A percentile compares a stretch with the other conserved stretches of the same genome.
Evolutionary conservation across 805 yeast genomes (phyloP).

Genomic region (Debaryomyces tyrocola): DNA sequence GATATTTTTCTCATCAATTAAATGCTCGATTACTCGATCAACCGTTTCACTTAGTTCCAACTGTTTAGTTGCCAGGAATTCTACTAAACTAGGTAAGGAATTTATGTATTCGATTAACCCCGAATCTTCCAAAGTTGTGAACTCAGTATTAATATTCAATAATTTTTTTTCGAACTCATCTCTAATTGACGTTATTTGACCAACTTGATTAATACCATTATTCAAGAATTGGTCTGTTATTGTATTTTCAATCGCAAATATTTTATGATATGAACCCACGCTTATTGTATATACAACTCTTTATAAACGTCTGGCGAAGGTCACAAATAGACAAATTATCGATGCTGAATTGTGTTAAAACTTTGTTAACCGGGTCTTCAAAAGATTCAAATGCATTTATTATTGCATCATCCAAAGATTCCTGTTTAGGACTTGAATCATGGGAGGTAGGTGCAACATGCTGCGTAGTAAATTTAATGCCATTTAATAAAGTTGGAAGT

Average conservation of each 20-base stretch:
- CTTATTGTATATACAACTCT: conserved; percentile 30
- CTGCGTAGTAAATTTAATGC: conserved; percentile 11
- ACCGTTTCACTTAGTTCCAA: conserved; percentile 21
- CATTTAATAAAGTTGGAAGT: conserved; percentile 23
- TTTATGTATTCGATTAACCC: conserved; percentile 30
- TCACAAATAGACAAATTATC: conserved; percentile 13
- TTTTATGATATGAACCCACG: conserved; percentile 21
- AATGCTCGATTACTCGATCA: conserved; percentile 18
- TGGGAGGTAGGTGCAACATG: background rate
- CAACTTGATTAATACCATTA: conserved; percentile 26
- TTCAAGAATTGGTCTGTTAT: conserved; percentile 21
- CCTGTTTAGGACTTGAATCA: conserved; percentile 7
- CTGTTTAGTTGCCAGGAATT: conserved; percentile 23
- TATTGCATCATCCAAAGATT: conserved; percentile 16
- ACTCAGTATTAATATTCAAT: conserved; percentile 34
- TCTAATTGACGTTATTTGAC: conserved; percentile 18
- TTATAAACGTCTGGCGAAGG: conserved; percentile 27
- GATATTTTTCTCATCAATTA: conserved; percentile 25
- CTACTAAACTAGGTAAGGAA: conserved; percentile 19
- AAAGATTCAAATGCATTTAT: conserved; percentile 12
- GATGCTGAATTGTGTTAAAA: conserved; percentile 8
- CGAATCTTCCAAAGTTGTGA: conserved; percentile 41
- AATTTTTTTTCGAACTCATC: conserved; percentile 31
- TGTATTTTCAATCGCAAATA: conserved; percentile 29
- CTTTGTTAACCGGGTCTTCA: conserved; percentile 12